These are phyloP conservation scores for Blastobotrys persicus DNA, from an alignment of 1,139 yeast species.

Conservation along the genomic window DNA sequence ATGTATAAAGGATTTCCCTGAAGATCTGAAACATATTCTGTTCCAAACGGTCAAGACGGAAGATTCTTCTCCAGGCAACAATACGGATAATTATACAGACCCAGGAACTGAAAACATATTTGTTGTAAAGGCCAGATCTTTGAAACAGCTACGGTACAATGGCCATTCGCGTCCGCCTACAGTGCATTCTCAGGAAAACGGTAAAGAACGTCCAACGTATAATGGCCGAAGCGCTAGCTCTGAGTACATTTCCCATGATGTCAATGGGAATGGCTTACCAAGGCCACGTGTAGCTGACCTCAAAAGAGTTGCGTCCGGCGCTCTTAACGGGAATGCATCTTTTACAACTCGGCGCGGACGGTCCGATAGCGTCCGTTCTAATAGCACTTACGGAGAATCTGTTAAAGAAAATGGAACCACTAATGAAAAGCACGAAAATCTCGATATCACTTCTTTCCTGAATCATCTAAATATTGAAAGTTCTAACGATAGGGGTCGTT, in stretches of 20 bases:
- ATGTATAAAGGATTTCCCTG: conserved; percentile 14
- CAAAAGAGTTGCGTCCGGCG: conserved; percentile 28
- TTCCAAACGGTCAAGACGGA: conserved; percentile 12
- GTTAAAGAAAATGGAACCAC: not conserved
- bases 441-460: conserved; percentile 26
- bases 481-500: conserved; percentile 24
- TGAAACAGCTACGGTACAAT: conserved; percentile 21
- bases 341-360: conserved; percentile 13
- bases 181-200: conserved; percentile 14
- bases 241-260: not conserved
- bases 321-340: conserved; percentile 14
- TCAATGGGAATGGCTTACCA: conserved; percentile 1
- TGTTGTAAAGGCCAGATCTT: conserved; percentile 24
- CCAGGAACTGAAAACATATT: conserved; percentile 6
- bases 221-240: conserved; percentile 8
- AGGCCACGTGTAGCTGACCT: conserved; percentile 29
- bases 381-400: not conserved
- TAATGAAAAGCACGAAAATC: conserved; percentile 12
- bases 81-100: conserved; percentile 10
- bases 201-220: not conserved
- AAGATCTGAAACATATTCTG: conserved; percentile 14
- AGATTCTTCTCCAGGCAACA: conserved; percentile 1
- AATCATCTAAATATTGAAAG: conserved; percentile 21
- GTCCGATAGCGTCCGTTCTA: not conserved
- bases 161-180: conserved; percentile 17